Evolutionary conservation across 306 rosid genomes (phyloP).

Genomic region (Ormosia emarginata): DNA sequence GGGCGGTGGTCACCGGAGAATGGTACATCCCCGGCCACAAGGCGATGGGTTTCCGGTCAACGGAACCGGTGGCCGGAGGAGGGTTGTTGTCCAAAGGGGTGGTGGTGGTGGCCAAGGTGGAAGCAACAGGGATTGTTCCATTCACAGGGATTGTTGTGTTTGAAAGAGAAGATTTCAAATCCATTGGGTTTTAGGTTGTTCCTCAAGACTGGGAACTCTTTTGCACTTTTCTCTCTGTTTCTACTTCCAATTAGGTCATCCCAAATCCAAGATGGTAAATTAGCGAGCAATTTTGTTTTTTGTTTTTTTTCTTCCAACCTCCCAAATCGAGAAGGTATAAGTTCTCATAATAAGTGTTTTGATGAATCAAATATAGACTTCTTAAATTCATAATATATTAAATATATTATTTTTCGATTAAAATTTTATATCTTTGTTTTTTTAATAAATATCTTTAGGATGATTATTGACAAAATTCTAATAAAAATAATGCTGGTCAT

Average conservation of each 20-base stretch:
- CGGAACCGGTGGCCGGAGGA: slow-evolving; percentile 6
- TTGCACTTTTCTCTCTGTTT: background rate
- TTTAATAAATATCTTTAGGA: too few relatives aligned
- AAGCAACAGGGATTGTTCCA: slow-evolving; percentile 63
- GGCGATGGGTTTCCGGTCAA: slow-evolving; percentile 55
- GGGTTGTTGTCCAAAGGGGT: background rate
- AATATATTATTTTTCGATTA: too few relatives aligned
- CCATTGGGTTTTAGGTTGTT: slow-evolving; percentile 37
- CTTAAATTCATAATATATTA: too few relatives aligned
- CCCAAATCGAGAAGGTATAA: too few relatives aligned
- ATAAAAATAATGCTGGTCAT: too few relatives aligned
- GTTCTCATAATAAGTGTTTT: fast-evolving
- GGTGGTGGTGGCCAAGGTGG: slow-evolving; percentile 24
- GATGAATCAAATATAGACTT: too few relatives aligned
- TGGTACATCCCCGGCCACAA: slow-evolving; percentile 97
- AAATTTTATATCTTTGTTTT: too few relatives aligned
- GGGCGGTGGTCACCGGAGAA: slow-evolving; percentile 88
- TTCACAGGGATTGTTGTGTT: slow-evolving; percentile 52
- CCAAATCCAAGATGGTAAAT: too few relatives aligned
- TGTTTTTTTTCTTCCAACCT: too few relatives aligned
- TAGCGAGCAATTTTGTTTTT: too few relatives aligned
- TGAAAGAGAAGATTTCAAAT: slow-evolving; percentile 44
- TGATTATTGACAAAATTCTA: too few relatives aligned
- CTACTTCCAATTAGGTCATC: too few relatives aligned
- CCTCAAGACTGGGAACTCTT: background rate